Evolutionary conservation across 441 rosid species (phyloP), one percentile per base, ranked within the genome.

Genomic region (Euphorbia schlechtendalii): DNA sequence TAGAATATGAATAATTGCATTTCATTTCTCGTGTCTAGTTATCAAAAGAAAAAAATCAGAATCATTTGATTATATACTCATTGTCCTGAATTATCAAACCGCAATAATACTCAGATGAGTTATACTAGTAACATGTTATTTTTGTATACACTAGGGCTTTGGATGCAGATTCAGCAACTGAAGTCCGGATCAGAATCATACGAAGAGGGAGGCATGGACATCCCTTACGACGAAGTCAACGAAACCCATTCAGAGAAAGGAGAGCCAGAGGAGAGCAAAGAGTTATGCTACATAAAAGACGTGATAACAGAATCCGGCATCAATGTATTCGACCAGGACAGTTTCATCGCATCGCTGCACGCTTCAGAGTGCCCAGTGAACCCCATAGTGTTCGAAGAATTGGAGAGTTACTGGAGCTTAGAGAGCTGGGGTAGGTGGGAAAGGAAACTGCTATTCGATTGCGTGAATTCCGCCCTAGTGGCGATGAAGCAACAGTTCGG

Each of bases 111-210:
- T 25, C 30, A 66, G 20, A 30, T 54, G 12, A 9, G 21, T 6
- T 17, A 18, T 6, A 14, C 3, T 14, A 3, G 2, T 59, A 8
- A 38, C 11, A 5, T 12, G 48, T 59, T 5, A 32, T 15, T 18
- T 9, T 68, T 34, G 57, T 25, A 25, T 55, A 56, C 3, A 20
- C 32, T 48, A 95, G 99, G 97, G 55, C 98, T 95, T 52, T 81
- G 97, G 63, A 79, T 80, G 94, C 99, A 92, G 80, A 95, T 95
- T 68, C 86, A 92, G 68, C 87, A 92, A n/a, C 93, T 95, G 38
- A 95, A 88, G 71, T 76, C 80, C 58, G 96, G 86, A 75, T 86
- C 96, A 22, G 88, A 85, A 60, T 63, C 83, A 61, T 84, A 86
- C 51, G 75, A 65, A 7, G 98, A 87, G 73, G 89, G 88, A 61